Evolutionary conservation across 352 stramenopile genomes (phyloP).

Genomic region (Pythium vanterpoolii): DNA sequence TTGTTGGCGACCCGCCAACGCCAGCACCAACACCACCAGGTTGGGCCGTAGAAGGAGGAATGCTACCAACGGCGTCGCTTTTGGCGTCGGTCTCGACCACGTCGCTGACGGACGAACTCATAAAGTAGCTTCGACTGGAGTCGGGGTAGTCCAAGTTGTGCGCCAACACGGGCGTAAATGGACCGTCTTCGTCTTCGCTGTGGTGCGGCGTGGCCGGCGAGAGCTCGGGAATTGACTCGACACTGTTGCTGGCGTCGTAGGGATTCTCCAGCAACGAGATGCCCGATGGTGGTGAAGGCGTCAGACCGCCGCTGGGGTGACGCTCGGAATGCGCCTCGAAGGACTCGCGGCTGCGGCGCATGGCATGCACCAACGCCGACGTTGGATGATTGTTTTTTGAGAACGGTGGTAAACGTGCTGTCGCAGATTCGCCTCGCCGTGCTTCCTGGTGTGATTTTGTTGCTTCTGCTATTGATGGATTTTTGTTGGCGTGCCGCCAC

Average conservation of each 20-base stretch:
- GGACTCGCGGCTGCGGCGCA: constrained; percentile 24
- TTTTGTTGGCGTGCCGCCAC: not conserved
- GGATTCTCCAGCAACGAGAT: constrained; percentile 24
- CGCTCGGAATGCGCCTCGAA: constrained; percentile 13
- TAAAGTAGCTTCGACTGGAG: constrained; percentile 4
- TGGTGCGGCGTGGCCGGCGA: constrained; percentile 8
- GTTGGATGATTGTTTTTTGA: not conserved
- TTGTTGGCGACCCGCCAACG: not conserved
- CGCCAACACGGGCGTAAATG: constrained; percentile 8
- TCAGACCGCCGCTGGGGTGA: not conserved
- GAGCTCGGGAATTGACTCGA: constrained; percentile 27
- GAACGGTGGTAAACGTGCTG: not conserved
- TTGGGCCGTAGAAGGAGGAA: no score
- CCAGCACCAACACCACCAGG: no score
- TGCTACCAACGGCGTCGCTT: no score
- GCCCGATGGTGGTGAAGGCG: constrained; percentile 11
- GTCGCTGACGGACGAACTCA: not conserved
- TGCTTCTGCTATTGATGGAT: not conserved
- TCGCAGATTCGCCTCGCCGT: not conserved
- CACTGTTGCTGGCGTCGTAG: constrained; percentile 16
- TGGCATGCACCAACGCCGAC: not conserved
- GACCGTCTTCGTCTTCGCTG: constrained; percentile 6
- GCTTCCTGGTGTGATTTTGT: not conserved
- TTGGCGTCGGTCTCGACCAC: not conserved
- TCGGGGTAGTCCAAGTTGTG: constrained; percentile 8